phyloP scores from a whole-genome alignment of 768 basidiomycete species.

The Amyloporia xantha region DNA sequence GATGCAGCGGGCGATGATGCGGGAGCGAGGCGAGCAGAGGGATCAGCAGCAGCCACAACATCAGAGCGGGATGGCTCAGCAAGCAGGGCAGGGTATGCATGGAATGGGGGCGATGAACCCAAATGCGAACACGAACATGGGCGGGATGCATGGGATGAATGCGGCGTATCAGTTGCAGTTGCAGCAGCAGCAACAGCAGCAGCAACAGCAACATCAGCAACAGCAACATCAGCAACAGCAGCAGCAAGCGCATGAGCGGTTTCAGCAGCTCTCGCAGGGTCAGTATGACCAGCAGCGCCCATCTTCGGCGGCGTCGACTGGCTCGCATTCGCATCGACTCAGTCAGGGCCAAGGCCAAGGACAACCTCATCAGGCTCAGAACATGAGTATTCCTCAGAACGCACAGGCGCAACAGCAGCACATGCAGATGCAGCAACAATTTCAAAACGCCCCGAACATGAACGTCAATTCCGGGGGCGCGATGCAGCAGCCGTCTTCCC shows the following conservation, averaged over 20 bases:
- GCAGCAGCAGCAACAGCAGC: conserved; percentile 15
- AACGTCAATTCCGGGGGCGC: too few species aligned
- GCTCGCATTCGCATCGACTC: not conserved
- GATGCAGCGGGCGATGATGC: conserved; percentile 20
- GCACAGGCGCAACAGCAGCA: not conserved
- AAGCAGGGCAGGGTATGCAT: conserved; percentile 1
- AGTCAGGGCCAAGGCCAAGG: conserved; percentile 1
- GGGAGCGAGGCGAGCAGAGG: conserved; percentile 8
- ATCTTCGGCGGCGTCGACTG: conserved; percentile 8
- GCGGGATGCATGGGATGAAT: conserved; percentile 16
- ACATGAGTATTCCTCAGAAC: not conserved
- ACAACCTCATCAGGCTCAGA: too few species aligned
- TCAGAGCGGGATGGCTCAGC: not conserved
- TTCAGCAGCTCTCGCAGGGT: conserved; percentile 15
- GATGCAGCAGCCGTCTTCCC: too few species aligned
- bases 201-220: conserved; percentile 11
- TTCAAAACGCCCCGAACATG: not conserved
- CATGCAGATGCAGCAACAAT: not conserved
- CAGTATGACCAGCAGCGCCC: conserved; percentile 18
- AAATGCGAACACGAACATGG: conserved; percentile 2
- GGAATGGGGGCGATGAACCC: conserved; percentile 8
- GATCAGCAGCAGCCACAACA: not conserved
- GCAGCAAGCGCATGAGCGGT: conserved; percentile 9
- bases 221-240: conserved; percentile 21
- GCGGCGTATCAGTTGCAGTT: not conserved